These are phyloP conservation scores for Eremomyces bilateralis DNA, from an alignment of 495 filamentous ascomycete species.

Conservation along the genomic window DNA sequence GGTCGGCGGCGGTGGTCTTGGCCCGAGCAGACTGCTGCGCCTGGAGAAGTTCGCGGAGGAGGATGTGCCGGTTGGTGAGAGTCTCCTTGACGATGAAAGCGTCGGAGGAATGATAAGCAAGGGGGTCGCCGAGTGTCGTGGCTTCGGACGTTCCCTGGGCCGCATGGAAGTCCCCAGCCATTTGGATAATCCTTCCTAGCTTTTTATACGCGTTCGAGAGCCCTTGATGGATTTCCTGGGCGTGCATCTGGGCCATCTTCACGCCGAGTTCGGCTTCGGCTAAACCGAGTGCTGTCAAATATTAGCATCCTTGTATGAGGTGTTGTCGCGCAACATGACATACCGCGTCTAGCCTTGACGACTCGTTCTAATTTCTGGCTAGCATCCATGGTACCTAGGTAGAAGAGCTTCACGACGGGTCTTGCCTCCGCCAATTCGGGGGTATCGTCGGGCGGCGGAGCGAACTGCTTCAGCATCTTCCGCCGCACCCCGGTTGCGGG, in stretches of 20 bases:
- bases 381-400: constrained; percentile 83
- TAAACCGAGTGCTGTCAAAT: constrained; percentile 55
- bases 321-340: constrained; percentile 7
- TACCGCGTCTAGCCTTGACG: constrained; percentile 82
- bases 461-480: constrained; percentile 95
- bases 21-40: constrained; percentile 61
- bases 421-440: constrained; percentile 79
- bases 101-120: constrained; percentile 88
- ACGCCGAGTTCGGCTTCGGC: constrained; percentile 86
- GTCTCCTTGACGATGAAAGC: constrained; percentile 98
- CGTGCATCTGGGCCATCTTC: constrained; percentile 62
- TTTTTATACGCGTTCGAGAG: constrained; percentile 82
- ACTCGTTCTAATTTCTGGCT: constrained; percentile 88
- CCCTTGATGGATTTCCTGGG: constrained; percentile 75
- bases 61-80: constrained; percentile 91
- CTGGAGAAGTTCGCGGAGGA: constrained; percentile 82
- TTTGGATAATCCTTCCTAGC: constrained; percentile 79
- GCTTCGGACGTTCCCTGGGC: constrained; percentile 94
- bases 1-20: constrained; percentile 65
- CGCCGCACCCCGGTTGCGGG: constrained; percentile 88
- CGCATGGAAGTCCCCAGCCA: constrained; percentile 86
- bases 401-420: constrained; percentile 86
- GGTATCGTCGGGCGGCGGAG: constrained; percentile 91
- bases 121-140: constrained; percentile 78
- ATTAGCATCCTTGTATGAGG: constrained; percentile 1